Percentiles rank a stretch among this genome's conserved stretches.
These are phyloP conservation scores for Rosellinia necatrix DNA, from an alignment of 2,329 filamentous ascomycete species.

Conservation along the genomic window DNA sequence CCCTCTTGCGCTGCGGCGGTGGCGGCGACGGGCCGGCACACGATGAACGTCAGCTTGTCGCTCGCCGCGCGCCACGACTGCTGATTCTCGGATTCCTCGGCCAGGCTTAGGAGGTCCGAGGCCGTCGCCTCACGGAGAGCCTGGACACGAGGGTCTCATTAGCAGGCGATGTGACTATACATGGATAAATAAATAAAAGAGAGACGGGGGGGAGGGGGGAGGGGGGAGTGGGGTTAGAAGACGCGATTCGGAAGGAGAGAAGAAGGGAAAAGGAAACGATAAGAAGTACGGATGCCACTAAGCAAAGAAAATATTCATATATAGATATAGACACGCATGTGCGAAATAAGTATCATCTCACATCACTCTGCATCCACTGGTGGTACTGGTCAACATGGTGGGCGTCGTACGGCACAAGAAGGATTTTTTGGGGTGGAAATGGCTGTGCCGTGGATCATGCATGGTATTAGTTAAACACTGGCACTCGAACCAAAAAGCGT, in stretches of 20 bases:
- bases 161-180: neutral
- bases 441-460: conserved; percentile 51
- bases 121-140: conserved; percentile 83
- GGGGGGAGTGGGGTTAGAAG: too few species aligned
- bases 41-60: conserved; percentile 93
- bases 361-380: conserved; percentile 87
- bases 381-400: conserved; percentile 86
- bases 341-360: conserved; percentile 44
- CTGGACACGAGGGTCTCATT: conserved; percentile 45
- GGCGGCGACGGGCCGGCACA: conserved; percentile 53
- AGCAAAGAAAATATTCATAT: neutral
- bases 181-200: neutral
- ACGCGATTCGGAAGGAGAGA: too few species aligned
- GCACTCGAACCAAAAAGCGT: neutral
- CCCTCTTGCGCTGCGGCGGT: neutral
- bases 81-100: conserved; percentile 90
- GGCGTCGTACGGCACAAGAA: conserved; percentile 82
- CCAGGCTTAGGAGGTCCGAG: conserved; percentile 79
- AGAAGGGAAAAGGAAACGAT: too few species aligned
- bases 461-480: neutral
- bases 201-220: too few species aligned
- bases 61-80: conserved; percentile 77
- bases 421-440: conserved; percentile 66
- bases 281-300: too few species aligned
- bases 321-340: too few species aligned